phyloP scores from a whole-genome alignment of 2,329 filamentous ascomycete genomes.

The Septoria linicola region DNA sequence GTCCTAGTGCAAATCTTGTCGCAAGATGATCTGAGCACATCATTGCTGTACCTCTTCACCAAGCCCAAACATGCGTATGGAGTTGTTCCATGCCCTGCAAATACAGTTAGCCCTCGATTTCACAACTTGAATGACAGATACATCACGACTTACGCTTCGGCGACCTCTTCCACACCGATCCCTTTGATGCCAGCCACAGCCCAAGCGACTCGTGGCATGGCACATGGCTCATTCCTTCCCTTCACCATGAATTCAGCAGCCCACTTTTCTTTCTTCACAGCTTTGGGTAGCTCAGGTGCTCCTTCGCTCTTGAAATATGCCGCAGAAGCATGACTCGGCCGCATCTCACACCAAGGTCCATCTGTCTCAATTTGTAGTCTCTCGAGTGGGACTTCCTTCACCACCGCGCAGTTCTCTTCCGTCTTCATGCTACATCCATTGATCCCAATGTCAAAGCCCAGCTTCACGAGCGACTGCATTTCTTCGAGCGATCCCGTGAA shows the following conservation, averaged over 20 bases:
- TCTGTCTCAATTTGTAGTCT: slow-evolving; percentile 93
- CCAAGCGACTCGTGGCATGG: slow-evolving; percentile 81
- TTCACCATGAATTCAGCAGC: slow-evolving; percentile 85
- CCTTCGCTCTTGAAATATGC: slow-evolving; percentile 65
- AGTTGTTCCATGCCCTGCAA: slow-evolving; percentile 72
- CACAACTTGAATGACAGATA: neutral
- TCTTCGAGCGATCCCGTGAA: slow-evolving; percentile 88
- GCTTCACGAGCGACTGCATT: slow-evolving; percentile 73
- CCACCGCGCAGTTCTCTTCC: slow-evolving; percentile 81
- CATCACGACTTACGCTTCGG: slow-evolving; percentile 62
- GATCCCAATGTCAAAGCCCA: slow-evolving; percentile 88
- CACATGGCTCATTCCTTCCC: slow-evolving; percentile 88
- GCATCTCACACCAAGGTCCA: slow-evolving; percentile 94
- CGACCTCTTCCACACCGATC: slow-evolving; percentile 74
- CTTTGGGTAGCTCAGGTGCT: slow-evolving; percentile 66
- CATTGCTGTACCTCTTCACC: slow-evolving; percentile 45
- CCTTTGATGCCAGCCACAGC: slow-evolving; percentile 85
- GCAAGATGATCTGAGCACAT: neutral
- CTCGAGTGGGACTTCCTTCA: slow-evolving; percentile 73
- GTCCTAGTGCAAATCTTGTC: too few relatives aligned
- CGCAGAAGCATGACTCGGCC: slow-evolving; percentile 81
- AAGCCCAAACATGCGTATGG: slow-evolving; percentile 73
- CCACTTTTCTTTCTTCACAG: slow-evolving; percentile 97
- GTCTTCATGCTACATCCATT: slow-evolving; percentile 98
- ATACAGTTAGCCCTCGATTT: slow-evolving; percentile 27